These are phyloP conservation scores for Asterophora parasitica DNA, from an alignment of 768 basidiomycete species.

Conservation along the genomic window DNA sequence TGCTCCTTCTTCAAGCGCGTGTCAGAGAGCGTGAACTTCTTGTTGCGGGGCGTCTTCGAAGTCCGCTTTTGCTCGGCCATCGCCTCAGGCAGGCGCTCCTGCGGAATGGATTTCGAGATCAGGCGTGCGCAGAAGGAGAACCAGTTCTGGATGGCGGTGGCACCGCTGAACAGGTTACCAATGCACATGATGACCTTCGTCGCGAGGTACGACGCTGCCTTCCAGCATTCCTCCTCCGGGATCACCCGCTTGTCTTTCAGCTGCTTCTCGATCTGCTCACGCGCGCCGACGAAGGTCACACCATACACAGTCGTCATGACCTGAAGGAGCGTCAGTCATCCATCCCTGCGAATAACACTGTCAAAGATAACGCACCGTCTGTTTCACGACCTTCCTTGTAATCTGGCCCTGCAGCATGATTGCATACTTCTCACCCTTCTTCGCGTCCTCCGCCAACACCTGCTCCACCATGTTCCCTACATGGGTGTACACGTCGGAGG, in stretches of 20 bases:
- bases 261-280: slow-evolving; percentile 91
- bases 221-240: slow-evolving; percentile 68
- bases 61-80: slow-evolving; percentile 20
- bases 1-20: slow-evolving; percentile 71
- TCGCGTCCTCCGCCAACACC: slow-evolving; percentile 52
- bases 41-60: slow-evolving; percentile 10
- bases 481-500: slow-evolving; percentile 92
- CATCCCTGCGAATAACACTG: neutral
- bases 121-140: slow-evolving; percentile 77
- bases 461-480: slow-evolving; percentile 85
- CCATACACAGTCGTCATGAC: slow-evolving; percentile 99
- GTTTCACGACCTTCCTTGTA: slow-evolving; percentile 93
- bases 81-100: slow-evolving; percentile 53
- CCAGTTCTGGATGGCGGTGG: slow-evolving; percentile 89
- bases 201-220: slow-evolving; percentile 73
- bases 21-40: slow-evolving; percentile 20
- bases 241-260: slow-evolving; percentile 73
- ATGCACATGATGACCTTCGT: slow-evolving; percentile 77
- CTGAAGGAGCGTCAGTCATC: slow-evolving; percentile 25
- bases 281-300: slow-evolving; percentile 91
- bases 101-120: slow-evolving; percentile 82
- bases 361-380: slow-evolving; percentile 57
- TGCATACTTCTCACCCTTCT: slow-evolving; percentile 50
- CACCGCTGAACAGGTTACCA: slow-evolving; percentile 90
- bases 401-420: slow-evolving; percentile 69